phyloP scores from a whole-genome alignment of 2,329 filamentous ascomycete genomes.

The Cladosporium sp. region DNA sequence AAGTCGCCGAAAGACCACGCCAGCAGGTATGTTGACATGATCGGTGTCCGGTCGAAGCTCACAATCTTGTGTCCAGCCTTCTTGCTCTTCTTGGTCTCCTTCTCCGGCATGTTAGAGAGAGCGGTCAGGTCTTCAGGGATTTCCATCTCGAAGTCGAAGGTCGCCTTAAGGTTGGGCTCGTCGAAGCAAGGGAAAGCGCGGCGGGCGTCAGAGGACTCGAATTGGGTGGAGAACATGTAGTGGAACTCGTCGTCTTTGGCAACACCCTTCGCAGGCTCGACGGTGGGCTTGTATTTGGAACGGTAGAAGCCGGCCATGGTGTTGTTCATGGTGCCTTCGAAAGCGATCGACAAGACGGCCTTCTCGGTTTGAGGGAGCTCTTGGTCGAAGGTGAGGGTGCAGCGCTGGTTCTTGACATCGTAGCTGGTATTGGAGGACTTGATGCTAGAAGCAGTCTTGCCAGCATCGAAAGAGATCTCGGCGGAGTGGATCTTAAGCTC shows the following conservation, averaged over 20 bases:
- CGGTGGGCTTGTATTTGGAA: constrained; percentile 83
- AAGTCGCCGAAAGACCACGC: constrained; percentile 97
- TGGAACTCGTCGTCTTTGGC: constrained; percentile 64
- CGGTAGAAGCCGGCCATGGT: constrained; percentile 94
- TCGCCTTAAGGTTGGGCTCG: constrained; percentile 94
- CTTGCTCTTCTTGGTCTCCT: constrained; percentile 64
- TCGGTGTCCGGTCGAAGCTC: constrained; percentile 75
- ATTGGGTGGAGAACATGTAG: constrained; percentile 86
- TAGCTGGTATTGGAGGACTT: constrained; percentile 69
- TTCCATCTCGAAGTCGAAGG: constrained; percentile 91
- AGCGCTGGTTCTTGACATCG: constrained; percentile 79
- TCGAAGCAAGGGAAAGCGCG: constrained; percentile 97
- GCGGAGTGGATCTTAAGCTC: constrained; percentile 72
- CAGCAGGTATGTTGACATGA: constrained; percentile 86
- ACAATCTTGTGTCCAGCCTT: constrained; percentile 63
- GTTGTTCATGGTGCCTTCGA: constrained; percentile 81
- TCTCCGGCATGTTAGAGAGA: constrained; percentile 93
- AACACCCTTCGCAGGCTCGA: constrained; percentile 68
- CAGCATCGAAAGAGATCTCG: constrained; percentile 57
- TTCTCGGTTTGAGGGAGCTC: constrained; percentile 65
- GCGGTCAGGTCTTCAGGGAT: constrained; percentile 84
- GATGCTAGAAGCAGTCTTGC: constrained; percentile 53
- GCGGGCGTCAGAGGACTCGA: constrained; percentile 93
- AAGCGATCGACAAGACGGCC: constrained; percentile 65
- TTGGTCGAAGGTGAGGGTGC: constrained; percentile 70